Evolutionary conservation across 352 stramenopile species (phyloP).

Genomic region (Globisporangium cystogenes): DNA sequence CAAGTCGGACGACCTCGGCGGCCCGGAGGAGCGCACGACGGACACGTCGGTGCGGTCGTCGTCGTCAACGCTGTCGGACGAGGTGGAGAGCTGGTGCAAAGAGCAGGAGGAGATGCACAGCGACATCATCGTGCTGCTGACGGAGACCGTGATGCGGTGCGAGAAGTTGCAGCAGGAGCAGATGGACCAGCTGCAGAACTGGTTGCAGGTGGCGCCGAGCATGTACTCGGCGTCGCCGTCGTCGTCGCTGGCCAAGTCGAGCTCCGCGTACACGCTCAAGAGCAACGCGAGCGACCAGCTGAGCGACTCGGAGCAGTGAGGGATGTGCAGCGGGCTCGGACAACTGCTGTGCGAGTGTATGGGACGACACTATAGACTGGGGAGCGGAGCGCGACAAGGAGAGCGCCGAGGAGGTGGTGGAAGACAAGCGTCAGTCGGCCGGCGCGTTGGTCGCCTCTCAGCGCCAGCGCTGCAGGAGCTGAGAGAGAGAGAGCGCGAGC

Average conservation of each 20-base stretch:
- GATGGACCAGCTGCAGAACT: constrained; percentile 77
- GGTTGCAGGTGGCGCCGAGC: constrained; percentile 62
- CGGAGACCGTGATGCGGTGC: constrained; percentile 76
- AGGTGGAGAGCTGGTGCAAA: constrained; percentile 71
- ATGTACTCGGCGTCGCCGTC: constrained; percentile 16
- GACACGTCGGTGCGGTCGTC: constrained; percentile 43
- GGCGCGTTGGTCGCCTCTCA: not conserved
- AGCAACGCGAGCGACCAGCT: constrained; percentile 2
- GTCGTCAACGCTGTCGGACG: constrained; percentile 63
- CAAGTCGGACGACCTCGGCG: constrained; percentile 1
- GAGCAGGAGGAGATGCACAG: constrained; percentile 86
- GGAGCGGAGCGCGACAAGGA: not conserved
- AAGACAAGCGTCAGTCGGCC: not conserved
- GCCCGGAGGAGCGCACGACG: constrained; percentile 28
- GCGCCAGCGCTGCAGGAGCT: no score
- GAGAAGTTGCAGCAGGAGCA: constrained; percentile 80
- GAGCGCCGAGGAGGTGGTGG: not conserved
- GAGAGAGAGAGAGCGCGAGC: not conserved
- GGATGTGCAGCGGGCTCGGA: not conserved
- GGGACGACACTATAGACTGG: constrained; percentile 2
- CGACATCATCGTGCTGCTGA: constrained; percentile 72
- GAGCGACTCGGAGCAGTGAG: constrained; percentile 9
- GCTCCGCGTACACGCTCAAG: constrained; percentile 3
- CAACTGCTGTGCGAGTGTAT: no score
- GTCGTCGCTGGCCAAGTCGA: constrained; percentile 12